A percentile compares a stretch with the other conserved stretches of the same genome.
These are phyloP conservation scores for Thielaviopsis euricoi DNA, from an alignment of 2,329 filamentous ascomycete species.

Conservation along the genomic window DNA sequence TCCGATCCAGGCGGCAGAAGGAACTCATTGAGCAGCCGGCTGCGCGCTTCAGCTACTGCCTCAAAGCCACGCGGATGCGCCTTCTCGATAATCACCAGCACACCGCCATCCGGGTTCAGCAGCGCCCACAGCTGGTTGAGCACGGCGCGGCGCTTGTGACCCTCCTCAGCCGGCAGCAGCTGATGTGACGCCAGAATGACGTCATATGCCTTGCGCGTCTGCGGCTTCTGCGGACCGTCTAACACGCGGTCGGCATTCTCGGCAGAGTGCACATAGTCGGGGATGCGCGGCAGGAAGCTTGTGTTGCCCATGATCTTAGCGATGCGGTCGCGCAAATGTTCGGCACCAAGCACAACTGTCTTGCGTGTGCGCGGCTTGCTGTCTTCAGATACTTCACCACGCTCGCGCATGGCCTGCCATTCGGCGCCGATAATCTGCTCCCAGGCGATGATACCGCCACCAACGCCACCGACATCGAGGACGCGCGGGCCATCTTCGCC, in stretches of 20 bases:
- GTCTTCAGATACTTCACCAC: constrained; percentile 20
- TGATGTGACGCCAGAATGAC: constrained; percentile 79
- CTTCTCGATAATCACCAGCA: constrained; percentile 80
- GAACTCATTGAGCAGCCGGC: constrained; percentile 60
- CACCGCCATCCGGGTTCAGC: constrained; percentile 66
- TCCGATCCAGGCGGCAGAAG: constrained; percentile 35
- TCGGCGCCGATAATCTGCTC: constrained; percentile 65
- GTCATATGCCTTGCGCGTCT: constrained; percentile 65
- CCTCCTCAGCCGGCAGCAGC: constrained; percentile 59
- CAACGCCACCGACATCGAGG: constrained; percentile 59
- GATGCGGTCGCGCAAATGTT: constrained; percentile 56
- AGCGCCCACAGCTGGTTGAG: constrained; percentile 83
- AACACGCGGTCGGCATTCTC: constrained; percentile 41
- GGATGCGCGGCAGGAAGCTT: constrained; percentile 80
- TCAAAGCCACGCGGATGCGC: constrained; percentile 86
- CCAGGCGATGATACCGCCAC: constrained; percentile 60
- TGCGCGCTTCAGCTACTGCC: constrained; percentile 68
- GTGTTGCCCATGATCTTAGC: constrained; percentile 72
- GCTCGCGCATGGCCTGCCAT: constrained; percentile 52
- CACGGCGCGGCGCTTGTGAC: constrained; percentile 59
- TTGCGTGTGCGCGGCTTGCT: constrained; percentile 48
- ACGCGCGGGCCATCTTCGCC: constrained; percentile 42
- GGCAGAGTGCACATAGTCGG: constrained; percentile 59
- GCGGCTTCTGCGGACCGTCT: constrained; percentile 37
- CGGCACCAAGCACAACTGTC: constrained; percentile 64